phyloP scores from a whole-genome alignment of 2,329 filamentous ascomycete species.

The Fusarium sterilihyphosum region DNA sequence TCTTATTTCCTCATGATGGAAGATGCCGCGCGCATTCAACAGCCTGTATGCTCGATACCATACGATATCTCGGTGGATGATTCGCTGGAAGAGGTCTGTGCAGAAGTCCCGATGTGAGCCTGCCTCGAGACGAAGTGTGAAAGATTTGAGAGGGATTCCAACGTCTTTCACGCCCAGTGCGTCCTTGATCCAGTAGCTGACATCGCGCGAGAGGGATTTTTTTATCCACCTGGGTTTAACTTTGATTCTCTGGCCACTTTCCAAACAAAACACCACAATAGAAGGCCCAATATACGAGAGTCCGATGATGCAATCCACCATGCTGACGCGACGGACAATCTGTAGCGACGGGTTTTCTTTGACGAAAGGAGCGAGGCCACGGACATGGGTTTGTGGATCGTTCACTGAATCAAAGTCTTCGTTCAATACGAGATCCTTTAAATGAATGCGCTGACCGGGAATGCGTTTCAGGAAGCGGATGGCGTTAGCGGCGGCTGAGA shows the following conservation, averaged over 20 bases:
- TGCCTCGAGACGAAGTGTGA: not conserved
- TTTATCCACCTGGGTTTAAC: rapidly evolving
- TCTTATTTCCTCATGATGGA: not conserved
- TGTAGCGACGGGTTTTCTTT: not conserved
- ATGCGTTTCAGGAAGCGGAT: slow-evolving; percentile 12
- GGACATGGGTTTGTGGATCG: not conserved
- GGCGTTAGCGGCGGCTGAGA: slow-evolving; percentile 15
- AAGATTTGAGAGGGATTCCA: rapidly evolving
- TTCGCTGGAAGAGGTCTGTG: not conserved
- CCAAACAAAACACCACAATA: too few relatives aligned
- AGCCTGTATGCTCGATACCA: not conserved
- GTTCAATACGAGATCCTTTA: not conserved
- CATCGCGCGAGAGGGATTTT: rapidly evolving
- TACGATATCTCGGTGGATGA: not conserved
- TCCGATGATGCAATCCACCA: not conserved
- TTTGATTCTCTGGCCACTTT: not conserved
- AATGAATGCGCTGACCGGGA: not conserved
- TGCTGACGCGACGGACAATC: rapidly evolving
- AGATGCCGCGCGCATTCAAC: rapidly evolving
- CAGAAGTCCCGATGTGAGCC: not conserved
- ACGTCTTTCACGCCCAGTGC: rapidly evolving
- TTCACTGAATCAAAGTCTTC: not conserved
- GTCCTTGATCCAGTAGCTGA: not conserved
- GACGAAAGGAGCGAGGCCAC: not conserved
- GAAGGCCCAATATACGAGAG: too few relatives aligned